These are phyloP conservation scores for Hortaea sp. DNA, from an alignment of 2,329 filamentous ascomycete species.

Conservation along the genomic window DNA sequence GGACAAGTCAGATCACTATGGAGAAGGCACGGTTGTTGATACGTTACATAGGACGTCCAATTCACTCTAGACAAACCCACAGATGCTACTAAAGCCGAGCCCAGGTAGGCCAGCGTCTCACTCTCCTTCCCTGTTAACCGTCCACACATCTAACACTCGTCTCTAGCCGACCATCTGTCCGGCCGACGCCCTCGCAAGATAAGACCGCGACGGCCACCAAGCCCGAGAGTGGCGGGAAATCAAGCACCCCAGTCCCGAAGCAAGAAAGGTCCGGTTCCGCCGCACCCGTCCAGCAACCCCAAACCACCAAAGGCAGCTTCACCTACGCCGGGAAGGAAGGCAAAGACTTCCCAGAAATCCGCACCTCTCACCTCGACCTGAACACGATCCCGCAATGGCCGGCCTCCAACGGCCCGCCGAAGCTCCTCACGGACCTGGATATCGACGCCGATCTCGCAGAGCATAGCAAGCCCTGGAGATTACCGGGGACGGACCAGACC, in stretches of 20 bases:
- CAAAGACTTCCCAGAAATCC: conserved; percentile 55
- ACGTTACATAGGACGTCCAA: conserved; percentile 36
- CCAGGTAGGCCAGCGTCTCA: conserved; percentile 1
- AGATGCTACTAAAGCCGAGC: conserved; percentile 17
- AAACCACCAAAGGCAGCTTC: conserved; percentile 22
- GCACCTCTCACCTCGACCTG: conserved; percentile 74
- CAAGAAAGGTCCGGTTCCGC: conserved; percentile 8
- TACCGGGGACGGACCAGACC: conserved; percentile 84
- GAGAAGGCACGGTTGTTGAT: neutral
- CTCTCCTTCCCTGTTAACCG: neutral
- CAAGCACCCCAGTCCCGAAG: conserved; percentile 9
- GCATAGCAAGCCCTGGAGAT: conserved; percentile 83
- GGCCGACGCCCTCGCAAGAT: conserved; percentile 1
- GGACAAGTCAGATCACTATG: neutral
- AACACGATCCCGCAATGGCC: conserved; percentile 68
- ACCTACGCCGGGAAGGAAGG: conserved; percentile 41
- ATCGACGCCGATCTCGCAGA: conserved; percentile 50
- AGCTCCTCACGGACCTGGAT: conserved; percentile 56
- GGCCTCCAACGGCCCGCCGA: conserved; percentile 59
- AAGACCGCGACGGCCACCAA: conserved; percentile 5
- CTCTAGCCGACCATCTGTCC: neutral
- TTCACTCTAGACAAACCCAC: conserved; percentile 42
- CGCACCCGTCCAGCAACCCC: conserved; percentile 10
- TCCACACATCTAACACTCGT: too few relatives aligned
- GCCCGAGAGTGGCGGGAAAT: conserved; percentile 7